These are phyloP conservation scores for Populus ilicifolia DNA, from an alignment of 345 rosid genomes.

Conservation along the genomic window DNA sequence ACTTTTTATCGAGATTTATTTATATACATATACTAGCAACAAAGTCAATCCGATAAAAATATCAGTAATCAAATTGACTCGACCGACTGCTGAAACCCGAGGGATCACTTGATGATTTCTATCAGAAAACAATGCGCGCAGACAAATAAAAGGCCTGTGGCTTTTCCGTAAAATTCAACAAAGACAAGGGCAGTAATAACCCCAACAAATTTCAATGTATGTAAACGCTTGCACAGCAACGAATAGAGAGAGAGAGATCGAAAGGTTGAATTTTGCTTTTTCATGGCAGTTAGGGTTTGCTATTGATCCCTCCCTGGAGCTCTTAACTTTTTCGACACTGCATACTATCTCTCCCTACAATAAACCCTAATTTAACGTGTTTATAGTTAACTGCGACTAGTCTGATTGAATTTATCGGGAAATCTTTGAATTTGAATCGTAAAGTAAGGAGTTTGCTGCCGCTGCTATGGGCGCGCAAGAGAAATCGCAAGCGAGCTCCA, in stretches of 20 bases:
- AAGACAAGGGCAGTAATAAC: not conserved
- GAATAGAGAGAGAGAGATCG: slow-evolving; percentile 25
- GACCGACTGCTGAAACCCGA: not conserved
- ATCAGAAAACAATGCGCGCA: slow-evolving; percentile 14
- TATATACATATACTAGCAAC: not conserved
- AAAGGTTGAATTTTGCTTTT: slow-evolving; percentile 27
- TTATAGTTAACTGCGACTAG: slow-evolving; percentile 4
- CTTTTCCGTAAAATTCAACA: slow-evolving; percentile 8
- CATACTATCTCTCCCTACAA: not conserved
- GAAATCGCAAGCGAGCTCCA: slow-evolving; percentile 65
- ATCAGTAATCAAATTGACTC: not conserved
- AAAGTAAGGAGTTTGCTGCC: slow-evolving; percentile 6
- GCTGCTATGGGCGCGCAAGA: slow-evolving; percentile 80
- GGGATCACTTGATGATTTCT: not conserved
- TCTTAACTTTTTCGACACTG: slow-evolving; percentile 1
- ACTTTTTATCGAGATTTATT: not conserved
- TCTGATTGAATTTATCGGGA: slow-evolving; percentile 15
- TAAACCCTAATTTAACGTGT: slow-evolving; percentile 53
- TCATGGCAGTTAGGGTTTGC: slow-evolving; percentile 63
- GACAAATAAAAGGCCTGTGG: slow-evolving; percentile 3
- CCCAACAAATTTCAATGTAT: not conserved
- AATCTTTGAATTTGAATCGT: slow-evolving; percentile 28
- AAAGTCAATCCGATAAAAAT: not conserved
- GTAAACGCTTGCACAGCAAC: slow-evolving; percentile 17
- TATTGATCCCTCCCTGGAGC: slow-evolving; percentile 29